Base-by-base conservation (phyloP, 352 stramenopile genomes). In the Phytophthora boehmeriae region DNA sequence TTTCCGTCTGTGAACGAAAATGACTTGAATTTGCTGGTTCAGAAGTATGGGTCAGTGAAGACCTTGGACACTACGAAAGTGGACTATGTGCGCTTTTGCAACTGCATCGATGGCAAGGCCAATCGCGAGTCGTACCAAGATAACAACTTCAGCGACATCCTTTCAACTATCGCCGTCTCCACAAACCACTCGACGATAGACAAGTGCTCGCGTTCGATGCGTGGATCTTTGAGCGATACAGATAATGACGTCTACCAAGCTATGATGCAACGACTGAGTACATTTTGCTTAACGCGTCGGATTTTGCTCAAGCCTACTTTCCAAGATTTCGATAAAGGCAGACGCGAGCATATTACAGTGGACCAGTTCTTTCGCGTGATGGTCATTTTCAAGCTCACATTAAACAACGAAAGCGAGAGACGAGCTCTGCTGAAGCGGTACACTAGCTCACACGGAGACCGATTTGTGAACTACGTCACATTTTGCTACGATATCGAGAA, bases 331-430 rank as follows among this genome's bases (percentile, higher is more conserved):
- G 86, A 93, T 59, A 85, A 86, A 23, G 80, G 80, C 0, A 75
- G 70, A 27, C 83, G 81, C 27, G 86, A 95, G 39, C 81, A 90
- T 35, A 85, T 95, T 35, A 93, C 86, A 0, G 71, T 87, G 5
- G 83, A 92, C 45, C 86, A 95, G 59, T 93, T 95, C 58, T 83
- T 92, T 30, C 80, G 86, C 8, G 84, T 95, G 23, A 81, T 94
- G 66, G 76, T 73, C 35, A 88, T 92, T 59, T 88, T 90, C 42
- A 90, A 94, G 38, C 75, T 95, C 27, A 82, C 68, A 1, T 30
- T 93, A 9, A 62, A 63, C 8, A 73, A 54, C 17, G 75, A 87
- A 14, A 67, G 46, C 6, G 86, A 95, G 58, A 71, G 66, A 25
- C 67, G 59, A 16, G 76, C 83, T 5, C 41, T 94, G n/a, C 65